These are phyloP conservation scores for Penicillium nordicum DNA, from an alignment of 2,329 filamentous ascomycete species.

Conservation along the genomic window DNA sequence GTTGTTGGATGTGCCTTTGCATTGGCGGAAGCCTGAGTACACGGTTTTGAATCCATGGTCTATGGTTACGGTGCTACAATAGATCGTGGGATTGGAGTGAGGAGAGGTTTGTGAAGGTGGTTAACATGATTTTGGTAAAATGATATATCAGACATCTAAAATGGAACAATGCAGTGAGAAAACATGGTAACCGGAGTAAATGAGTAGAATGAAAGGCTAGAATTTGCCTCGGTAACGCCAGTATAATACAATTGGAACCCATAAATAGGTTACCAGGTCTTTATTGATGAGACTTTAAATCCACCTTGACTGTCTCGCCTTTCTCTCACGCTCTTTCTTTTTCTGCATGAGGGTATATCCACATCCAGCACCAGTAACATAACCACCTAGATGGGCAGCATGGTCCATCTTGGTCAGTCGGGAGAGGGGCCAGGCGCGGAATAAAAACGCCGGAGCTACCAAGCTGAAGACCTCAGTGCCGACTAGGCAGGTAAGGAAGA, in stretches of 20 bases:
- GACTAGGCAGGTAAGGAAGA: conserved; percentile 37
- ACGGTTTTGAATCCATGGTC: not conserved
- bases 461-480: conserved; percentile 37
- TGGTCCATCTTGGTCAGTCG: conserved; percentile 38
- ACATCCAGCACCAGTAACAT: conserved; percentile 33
- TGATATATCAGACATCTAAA: not conserved
- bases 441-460: conserved; percentile 23
- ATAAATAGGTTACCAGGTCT: not conserved
- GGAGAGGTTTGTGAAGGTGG: not conserved
- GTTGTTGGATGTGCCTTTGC: not conserved
- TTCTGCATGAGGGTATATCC: conserved; percentile 19
- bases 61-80: not conserved
- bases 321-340: conserved; percentile 13
- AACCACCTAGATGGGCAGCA: conserved; percentile 44
- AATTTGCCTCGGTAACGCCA: not conserved
- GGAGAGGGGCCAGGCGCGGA: conserved; percentile 21
- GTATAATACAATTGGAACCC: conserved; percentile 1
- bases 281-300: conserved; percentile 2
- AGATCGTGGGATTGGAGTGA: not conserved
- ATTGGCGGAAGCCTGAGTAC: not conserved
- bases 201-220: not conserved
- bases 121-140: not conserved
- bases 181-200: not conserved
- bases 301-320: conserved; percentile 18
- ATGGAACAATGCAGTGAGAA: not conserved